Evolutionary conservation across 805 yeast species (phyloP), one percentile per base, ranked within the genome.

Genomic region (Sugiyamaella lignohabitans): DNA sequence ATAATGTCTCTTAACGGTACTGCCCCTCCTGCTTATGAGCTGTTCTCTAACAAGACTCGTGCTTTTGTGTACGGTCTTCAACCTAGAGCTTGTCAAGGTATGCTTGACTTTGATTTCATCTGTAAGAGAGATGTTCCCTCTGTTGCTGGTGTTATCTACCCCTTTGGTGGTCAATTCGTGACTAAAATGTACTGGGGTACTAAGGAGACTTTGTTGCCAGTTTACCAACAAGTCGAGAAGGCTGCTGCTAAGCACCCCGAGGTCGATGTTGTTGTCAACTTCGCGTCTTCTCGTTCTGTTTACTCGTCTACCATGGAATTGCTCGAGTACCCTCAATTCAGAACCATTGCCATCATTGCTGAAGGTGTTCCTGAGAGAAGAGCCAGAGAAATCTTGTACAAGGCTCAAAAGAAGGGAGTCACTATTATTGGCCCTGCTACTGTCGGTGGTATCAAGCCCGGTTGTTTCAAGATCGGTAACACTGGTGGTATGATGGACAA

Each of bases 401-500:
- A 60, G 61, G 73, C 74, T 46, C 56, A 64, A 57, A 61, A 67
- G 59, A 67, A 66, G 65, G 72, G 71, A 35, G 74, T 71, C 49
- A 65, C 68, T 57, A 70, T 70, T 59, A 70, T 70, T 52, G 74
- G 74, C 17, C 74, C 74, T 19, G 74, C 74, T 37, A 70, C 74
- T 27, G 74, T 70, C 37, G 74, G 74, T 45, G 74, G 74, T 20
- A 71, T 70, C 66, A 70, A 70, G 66, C 74, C 74, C 20, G 74
- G 74, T 46, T 66, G 72, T 59, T 70, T 70, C 67, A 70, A 70
- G 65, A 67, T 70, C 54, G 74, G 74, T 38, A 70, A 70, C 70
- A 70, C 74, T 40, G 74, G 74, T 43, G 74, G 74, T 50, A 70
- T 70, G 74, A 71, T 70, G 74, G 74, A 70, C 62, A 70, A 70